These are phyloP conservation scores for Fraxinus sp. DNA, from an alignment of 305 asterid species.

Conservation along the genomic window DNA sequence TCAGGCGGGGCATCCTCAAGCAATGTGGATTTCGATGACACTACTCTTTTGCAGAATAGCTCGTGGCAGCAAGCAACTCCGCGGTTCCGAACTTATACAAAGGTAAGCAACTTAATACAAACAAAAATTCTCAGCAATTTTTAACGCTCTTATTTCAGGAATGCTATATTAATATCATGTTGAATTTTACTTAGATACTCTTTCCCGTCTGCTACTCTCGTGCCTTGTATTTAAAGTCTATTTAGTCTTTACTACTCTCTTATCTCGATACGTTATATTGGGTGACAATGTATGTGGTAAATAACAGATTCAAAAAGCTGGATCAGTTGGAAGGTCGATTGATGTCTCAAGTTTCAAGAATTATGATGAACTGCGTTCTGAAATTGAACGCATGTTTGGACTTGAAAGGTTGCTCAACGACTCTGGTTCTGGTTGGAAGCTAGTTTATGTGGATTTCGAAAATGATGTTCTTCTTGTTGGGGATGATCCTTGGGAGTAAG, in stretches of 20 bases:
- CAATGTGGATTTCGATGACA: constrained; percentile 79
- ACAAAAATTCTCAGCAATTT: background rate
- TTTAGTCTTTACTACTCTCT: background rate
- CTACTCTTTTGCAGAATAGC: constrained; percentile 54
- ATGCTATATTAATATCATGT: background rate
- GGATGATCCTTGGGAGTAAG: constrained; percentile 99
- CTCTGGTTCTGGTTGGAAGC: constrained; percentile 79
- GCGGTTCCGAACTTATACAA: constrained; percentile 82
- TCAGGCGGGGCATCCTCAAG: constrained; percentile 90
- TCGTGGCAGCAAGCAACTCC: constrained; percentile 76
- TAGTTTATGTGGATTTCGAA: constrained; percentile 84
- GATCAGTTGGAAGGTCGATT: constrained; percentile 94
- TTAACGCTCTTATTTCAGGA: background rate
- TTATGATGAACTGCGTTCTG: constrained; percentile 71
- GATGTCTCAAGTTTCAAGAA: constrained; percentile 73
- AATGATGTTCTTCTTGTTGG: constrained; percentile 86
- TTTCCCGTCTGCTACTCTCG: background rate
- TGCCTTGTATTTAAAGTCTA: background rate
- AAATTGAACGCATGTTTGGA: constrained; percentile 85
- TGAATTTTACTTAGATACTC: background rate
- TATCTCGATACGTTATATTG: background rate
- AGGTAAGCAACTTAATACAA: constrained; percentile 40
- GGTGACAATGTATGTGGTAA: background rate
- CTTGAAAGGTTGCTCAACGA: constrained; percentile 77
- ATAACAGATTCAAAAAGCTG: constrained; percentile 78